These are phyloP conservation scores for Aspergillus floridensis DNA, from an alignment of 2,329 filamentous ascomycete species.

Conservation along the genomic window DNA sequence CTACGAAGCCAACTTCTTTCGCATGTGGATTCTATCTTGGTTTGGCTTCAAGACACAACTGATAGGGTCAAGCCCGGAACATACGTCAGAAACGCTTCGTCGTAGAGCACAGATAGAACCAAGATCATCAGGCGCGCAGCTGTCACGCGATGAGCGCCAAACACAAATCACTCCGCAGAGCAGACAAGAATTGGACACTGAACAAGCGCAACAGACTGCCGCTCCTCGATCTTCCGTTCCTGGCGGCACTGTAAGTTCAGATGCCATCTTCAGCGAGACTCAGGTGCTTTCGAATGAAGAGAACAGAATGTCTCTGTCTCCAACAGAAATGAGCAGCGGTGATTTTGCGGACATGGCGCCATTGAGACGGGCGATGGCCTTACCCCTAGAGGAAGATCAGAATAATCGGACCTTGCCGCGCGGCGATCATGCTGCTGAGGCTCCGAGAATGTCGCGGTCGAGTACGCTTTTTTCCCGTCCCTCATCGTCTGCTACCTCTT, in stretches of 20 bases:
- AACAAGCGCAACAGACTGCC: conserved; percentile 10
- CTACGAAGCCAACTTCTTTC: conserved; percentile 34
- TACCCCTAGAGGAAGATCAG: conserved; percentile 12
- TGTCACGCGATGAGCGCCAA: conserved; percentile 30
- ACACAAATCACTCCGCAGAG: conserved; percentile 14
- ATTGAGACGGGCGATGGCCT: conserved; percentile 22
- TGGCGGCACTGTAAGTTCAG: conserved; percentile 13
- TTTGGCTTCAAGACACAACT: conserved; percentile 26
- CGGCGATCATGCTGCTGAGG: conserved; percentile 11
- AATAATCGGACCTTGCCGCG: neutral
- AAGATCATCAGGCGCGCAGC: conserved; percentile 31
- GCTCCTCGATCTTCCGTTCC: conserved; percentile 13
- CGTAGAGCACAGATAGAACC: conserved; percentile 28
- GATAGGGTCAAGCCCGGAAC: conserved; percentile 15
- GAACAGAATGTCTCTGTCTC: conserved; percentile 39
- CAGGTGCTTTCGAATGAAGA: conserved; percentile 33
- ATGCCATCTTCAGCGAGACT: conserved; percentile 18
- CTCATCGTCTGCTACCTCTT: conserved; percentile 42
- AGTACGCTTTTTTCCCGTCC: conserved; percentile 42
- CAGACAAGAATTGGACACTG: neutral
- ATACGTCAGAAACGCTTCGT: conserved; percentile 13
- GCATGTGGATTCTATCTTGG: conserved; percentile 32
- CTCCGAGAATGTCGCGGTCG: conserved; percentile 34
- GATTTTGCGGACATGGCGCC: conserved; percentile 30
- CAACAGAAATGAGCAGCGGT: conserved; percentile 36